Percentiles rank a stretch among this genome's conserved stretches.
Conservation (phyloP, 768 basidiomycete genomes). For the Auriscalpium orientale region DNA sequence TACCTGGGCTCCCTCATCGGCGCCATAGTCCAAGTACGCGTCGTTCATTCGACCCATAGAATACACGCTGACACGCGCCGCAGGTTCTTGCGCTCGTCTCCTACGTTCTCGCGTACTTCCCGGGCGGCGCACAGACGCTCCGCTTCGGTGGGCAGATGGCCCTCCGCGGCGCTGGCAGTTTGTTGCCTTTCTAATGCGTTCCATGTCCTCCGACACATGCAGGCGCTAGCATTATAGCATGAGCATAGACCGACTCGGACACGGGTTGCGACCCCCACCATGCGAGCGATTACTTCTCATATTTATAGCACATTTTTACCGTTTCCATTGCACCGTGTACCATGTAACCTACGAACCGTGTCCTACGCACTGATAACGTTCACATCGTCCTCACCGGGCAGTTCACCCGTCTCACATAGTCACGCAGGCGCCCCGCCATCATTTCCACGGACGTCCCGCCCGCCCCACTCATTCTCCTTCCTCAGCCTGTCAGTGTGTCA, state of each 20-base stretch:
- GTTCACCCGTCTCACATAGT: constrained; percentile 58
- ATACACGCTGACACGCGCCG: background rate
- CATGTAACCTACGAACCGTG: no score
- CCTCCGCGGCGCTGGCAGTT: constrained; percentile 73
- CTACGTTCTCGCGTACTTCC: constrained; percentile 94
- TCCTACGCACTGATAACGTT: no score
- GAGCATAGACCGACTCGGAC: no score
- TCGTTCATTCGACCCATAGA: background rate
- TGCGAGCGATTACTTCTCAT: no score
- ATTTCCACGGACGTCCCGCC: constrained; percentile 69
- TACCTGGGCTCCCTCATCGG: constrained; percentile 81
- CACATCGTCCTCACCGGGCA: constrained; percentile 31
- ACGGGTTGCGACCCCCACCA: no score
- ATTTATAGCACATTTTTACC: no score
- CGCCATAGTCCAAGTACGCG: constrained; percentile 68
- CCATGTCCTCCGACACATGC: no score
- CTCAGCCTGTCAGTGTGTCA: no score
- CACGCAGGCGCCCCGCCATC: constrained; percentile 62
- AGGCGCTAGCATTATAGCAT: no score
- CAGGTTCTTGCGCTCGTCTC: constrained; percentile 77
- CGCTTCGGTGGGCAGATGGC: constrained; percentile 76
- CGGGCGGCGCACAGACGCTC: constrained; percentile 77
- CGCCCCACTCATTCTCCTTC: constrained; percentile 45
- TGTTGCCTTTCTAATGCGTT: constrained; percentile 66
- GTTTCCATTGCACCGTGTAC: no score